These are phyloP conservation scores for Scheffersomyces quercinus DNA, from an alignment of 1,139 yeast species.

Conservation along the genomic window DNA sequence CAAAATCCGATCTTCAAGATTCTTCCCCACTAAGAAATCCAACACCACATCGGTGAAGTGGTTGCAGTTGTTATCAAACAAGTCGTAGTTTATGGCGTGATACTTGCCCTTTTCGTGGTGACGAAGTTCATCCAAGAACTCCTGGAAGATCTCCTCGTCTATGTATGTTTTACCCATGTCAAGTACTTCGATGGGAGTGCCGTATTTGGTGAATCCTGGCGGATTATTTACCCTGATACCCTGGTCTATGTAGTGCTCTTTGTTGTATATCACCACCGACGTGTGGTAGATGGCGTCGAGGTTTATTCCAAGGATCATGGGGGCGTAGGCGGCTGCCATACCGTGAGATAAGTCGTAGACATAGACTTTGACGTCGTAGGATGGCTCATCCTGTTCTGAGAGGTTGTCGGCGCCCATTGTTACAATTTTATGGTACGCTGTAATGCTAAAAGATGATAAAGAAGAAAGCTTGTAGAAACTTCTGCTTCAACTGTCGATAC, in stretches of 20 bases:
- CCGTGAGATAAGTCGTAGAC: conserved; percentile 64
- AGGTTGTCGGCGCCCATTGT: no score
- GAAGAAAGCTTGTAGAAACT: no score
- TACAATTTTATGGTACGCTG: no score
- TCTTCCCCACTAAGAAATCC: conserved; percentile 59
- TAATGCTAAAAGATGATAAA: no score
- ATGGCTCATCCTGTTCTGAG: conserved; percentile 9
- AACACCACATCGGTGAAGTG: conserved; percentile 61
- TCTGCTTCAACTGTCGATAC: no score
- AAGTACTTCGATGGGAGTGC: conserved; percentile 53
- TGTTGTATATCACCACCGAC: conserved; percentile 54
- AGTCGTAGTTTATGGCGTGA: conserved; percentile 51
- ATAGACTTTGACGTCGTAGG: conserved; percentile 49
- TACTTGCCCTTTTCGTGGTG: conserved; percentile 41
- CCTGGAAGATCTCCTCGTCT: conserved; percentile 52
- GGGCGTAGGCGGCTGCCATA: conserved; percentile 43
- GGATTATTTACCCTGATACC: conserved; percentile 48
- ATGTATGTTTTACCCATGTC: conserved; percentile 57
- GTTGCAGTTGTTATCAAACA: conserved; percentile 69
- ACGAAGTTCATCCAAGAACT: conserved; percentile 51
- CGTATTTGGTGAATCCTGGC: conserved; percentile 63
- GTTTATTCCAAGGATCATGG: conserved; percentile 43
- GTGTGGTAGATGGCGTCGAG: conserved; percentile 73
- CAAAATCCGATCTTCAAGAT: conserved; percentile 49
- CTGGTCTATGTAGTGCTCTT: conserved; percentile 60